Conservation (phyloP, 139 green algal genomes). For the Coelastrella sp. region DNA sequence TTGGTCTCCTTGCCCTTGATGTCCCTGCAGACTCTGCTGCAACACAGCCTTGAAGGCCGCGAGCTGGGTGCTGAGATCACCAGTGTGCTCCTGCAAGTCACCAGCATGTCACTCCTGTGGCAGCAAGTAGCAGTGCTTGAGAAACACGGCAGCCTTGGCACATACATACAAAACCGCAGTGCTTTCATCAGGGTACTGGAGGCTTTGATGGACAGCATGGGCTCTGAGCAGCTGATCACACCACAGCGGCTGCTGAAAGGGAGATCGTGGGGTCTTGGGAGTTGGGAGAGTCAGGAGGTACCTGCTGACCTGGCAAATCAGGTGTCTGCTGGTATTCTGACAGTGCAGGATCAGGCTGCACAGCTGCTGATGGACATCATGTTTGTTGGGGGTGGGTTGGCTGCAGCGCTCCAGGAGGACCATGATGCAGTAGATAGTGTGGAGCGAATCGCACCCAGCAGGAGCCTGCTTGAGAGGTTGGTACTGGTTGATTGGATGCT, state of each 20-base stretch:
- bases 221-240: background rate
- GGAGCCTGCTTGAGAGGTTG: background rate
- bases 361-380: constrained; percentile 26
- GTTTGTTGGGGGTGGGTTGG: constrained; percentile 3
- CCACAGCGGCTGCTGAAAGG: constrained; percentile 18
- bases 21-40: constrained; percentile 26
- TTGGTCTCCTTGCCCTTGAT: background rate
- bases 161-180: background rate
- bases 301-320: constrained; percentile 13
- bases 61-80: constrained; percentile 35
- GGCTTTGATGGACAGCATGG: constrained; percentile 17
- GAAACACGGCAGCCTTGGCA: background rate
- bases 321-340: constrained; percentile 19
- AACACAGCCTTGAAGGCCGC: constrained; percentile 4
- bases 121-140: background rate
- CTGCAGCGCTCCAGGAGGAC: constrained; percentile 4
- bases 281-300: background rate
- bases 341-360: constrained; percentile 9
- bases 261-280: background rate
- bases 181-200: constrained; percentile 9
- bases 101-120: constrained; percentile 25
- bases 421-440: background rate
- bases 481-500: background rate
- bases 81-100: constrained; percentile 22
- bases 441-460: background rate